Base-by-base conservation (phyloP, 2,329 filamentous ascomycete species). In the Bipolaris cookei region DNA sequence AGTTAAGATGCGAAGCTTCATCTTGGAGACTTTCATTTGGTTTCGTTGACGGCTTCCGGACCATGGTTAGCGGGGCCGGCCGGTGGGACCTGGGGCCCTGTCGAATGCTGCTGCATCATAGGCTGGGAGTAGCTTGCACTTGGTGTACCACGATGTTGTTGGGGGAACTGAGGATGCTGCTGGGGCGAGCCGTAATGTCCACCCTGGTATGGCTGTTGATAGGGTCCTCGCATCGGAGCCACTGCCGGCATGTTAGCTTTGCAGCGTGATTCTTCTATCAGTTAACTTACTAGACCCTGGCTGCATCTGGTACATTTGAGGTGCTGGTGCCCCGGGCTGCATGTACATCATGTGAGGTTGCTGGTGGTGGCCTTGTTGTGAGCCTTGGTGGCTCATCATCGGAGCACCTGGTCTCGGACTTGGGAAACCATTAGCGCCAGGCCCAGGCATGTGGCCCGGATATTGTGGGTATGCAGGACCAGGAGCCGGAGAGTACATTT, bases 321-420 rank as follows among this genome's bases (percentile, higher is more conserved):
- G 90, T 69, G 88, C 89, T 71, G 89, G 91, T 71, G 89, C 89
- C 51, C 83, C 88, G 41, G 89, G 89, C 68, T 88, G 90, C 88
- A 93, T 91, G 62, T 81, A 84, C 85, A 90, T 81, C 85, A 93
- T 79, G 82, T 86, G 69, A 13, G 65, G 61, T 80, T 87, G 81
- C 45, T 82, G 81, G 54, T 82, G 82, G 73, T 96, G 92, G 38
- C 93, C 92, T 75, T 96, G 93, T 71, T 97, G 94, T 25, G 93
- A 97, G 53, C 91, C 91, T 78, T 97, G 92, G 65, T 93, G 93
- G 69, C 89, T 90, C 94, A 98, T 98, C 88, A 96, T 92, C 1
- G 91, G 89, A 11, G 95, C 73, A 46, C 88, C 88, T 45, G 92
- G 86, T 54, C 91, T 88, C 1, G 94, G 94, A 73, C 94, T 97